Evolutionary conservation across 768 basidiomycete species (phyloP), one percentile per base, ranked within the genome.

Genomic region (Tubosaeta sp.): DNA sequence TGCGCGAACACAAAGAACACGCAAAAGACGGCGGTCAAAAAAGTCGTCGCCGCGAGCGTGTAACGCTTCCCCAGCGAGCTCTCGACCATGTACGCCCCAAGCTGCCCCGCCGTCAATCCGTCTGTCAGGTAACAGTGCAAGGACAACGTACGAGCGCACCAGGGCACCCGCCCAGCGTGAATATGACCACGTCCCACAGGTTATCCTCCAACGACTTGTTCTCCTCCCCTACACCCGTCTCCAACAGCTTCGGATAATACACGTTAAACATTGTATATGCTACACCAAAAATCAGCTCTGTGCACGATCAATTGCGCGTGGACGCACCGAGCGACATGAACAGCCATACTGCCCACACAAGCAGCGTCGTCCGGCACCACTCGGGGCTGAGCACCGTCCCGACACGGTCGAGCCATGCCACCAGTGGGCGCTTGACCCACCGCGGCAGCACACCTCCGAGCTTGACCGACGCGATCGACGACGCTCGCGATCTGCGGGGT

Each of bases 181-280:
- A 94, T 31, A 91, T 82, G 29, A 87, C 81, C n/a, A 92, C 85
- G 60, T 94, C 90, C 84, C 87, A 87, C 32, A 94, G 59, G 38
- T 81, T 86, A 49, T 78, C 80, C 58, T 80, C 76, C 14, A 85
- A 64, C 1, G 77, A 73, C 60, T 80, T 79, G 1, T 62, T 56
- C 12, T 50, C 51, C 6, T 55, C 52, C n/a, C 48, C 52, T 2
- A 62, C 52, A 3, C 54, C 53, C 24, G 79, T 78, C 70, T 95
- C 93, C 32, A 95, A 70, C 12, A 94, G 72, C 61, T 90, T 94
- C 0, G 93, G 93, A 18, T 94, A 76, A 63, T 82, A 95, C 25
- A 93, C 90, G 62, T 94, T 94, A 69, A 95, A 94, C 84, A 95
- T 91, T 2, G 90, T 93, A 60, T 83, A 92, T 0, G 83, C 87